Evolutionary conservation across 2,329 filamentous ascomycete genomes (phyloP).

Genomic region (Aspergillus sp.): DNA sequence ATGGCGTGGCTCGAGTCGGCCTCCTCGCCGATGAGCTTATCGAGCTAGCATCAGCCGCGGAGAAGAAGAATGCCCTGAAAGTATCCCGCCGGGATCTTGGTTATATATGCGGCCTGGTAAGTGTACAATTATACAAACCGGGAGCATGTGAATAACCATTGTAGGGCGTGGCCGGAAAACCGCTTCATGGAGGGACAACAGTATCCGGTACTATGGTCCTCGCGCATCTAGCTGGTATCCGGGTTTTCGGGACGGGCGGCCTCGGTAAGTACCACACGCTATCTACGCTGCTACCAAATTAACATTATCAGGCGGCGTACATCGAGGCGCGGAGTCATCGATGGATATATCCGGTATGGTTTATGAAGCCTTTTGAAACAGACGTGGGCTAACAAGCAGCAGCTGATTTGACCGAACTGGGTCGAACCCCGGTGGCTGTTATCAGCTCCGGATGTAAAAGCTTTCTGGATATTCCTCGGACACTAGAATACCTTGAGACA

Average conservation of each 20-base stretch:
- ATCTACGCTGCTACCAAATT: constrained; percentile 8
- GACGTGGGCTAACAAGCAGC: constrained; percentile 2
- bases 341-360: constrained; percentile 75
- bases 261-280: constrained; percentile 54
- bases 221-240: constrained; percentile 81
- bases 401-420: constrained; percentile 91
- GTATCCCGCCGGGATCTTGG: constrained; percentile 84
- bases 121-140: constrained; percentile 19
- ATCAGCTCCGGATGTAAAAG: constrained; percentile 92
- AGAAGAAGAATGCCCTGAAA: constrained; percentile 70
- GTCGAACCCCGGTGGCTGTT: constrained; percentile 83
- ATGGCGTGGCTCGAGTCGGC: constrained; percentile 80
- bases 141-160: not conserved
- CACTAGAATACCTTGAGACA: constrained; percentile 76
- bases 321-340: constrained; percentile 79
- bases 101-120: constrained; percentile 74
- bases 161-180: constrained; percentile 64
- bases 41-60: constrained; percentile 65
- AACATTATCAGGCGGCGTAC: constrained; percentile 66
- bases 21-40: constrained; percentile 70
- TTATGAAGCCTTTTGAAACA: not conserved
- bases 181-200: constrained; percentile 85
- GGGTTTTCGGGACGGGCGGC: constrained; percentile 90
- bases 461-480: constrained; percentile 88
- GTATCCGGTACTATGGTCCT: constrained; percentile 92